A percentile compares a stretch with the other conserved stretches of the same genome.
phyloP scores from a whole-genome alignment of 768 basidiomycete genomes.

The Podaxis carcinomalis region DNA sequence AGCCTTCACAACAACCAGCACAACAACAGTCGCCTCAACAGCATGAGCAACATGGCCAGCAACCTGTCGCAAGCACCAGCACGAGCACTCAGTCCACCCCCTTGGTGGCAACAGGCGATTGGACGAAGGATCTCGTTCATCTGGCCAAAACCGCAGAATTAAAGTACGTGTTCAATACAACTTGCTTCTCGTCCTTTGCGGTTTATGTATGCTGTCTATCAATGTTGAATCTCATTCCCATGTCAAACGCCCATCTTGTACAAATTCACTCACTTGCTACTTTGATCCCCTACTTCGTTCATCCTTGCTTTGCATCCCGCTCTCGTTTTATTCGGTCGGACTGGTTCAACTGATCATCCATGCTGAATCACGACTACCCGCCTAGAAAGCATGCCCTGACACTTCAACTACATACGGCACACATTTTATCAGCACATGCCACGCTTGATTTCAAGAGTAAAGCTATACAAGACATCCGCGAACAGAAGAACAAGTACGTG shows the following conservation, averaged over 20 bases:
- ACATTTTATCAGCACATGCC: conserved; percentile 80
- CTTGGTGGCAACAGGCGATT: conserved; percentile 79
- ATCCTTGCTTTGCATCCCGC: not conserved
- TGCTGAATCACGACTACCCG: conserved; percentile 1
- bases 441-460: conserved; percentile 74
- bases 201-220: not conserved
- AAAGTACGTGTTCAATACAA: conserved; percentile 53
- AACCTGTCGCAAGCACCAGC: conserved; percentile 22
- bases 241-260: not conserved
- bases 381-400: conserved; percentile 78
- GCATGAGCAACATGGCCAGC: conserved; percentile 12
- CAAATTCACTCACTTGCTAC: not conserved
- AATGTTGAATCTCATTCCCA: not conserved
- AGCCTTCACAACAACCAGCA: conserved; percentile 18
- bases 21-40: conserved; percentile 13
- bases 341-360: not conserved
- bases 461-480: conserved; percentile 74
- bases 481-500: conserved; percentile 79
- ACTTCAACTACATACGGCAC: conserved; percentile 81
- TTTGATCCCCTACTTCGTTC: not conserved
- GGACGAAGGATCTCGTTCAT: conserved; percentile 84
- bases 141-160: conserved; percentile 85
- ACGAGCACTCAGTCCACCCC: conserved; percentile 25
- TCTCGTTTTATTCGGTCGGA: not conserved
- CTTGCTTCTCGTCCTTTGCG: not conserved